These are phyloP conservation scores for Nitzschia sp. DNA, from an alignment of 108 stramenopile genomes.

Conservation along the genomic window DNA sequence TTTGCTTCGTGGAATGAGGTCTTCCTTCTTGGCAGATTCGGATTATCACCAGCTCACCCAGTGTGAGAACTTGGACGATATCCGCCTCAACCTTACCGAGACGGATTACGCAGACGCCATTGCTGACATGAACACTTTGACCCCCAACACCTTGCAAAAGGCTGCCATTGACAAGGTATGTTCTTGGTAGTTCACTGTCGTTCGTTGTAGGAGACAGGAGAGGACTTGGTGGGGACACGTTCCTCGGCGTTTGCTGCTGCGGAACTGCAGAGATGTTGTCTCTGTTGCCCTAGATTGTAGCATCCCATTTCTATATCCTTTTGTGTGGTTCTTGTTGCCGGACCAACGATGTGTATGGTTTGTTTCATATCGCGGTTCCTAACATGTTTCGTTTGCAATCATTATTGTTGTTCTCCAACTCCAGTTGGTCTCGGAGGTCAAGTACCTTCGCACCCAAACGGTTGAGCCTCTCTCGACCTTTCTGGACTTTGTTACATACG, in stretches of 20 bases:
- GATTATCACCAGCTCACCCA: constrained; percentile 95
- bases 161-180: constrained; percentile 86
- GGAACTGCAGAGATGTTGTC: no score
- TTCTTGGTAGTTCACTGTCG: neutral
- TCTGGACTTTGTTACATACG: constrained; percentile 98
- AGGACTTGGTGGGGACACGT: no score
- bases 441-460: constrained; percentile 95
- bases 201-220: no score
- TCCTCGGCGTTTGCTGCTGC: no score
- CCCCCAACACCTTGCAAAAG: constrained; percentile 81
- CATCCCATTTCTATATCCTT: no score
- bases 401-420: no score
- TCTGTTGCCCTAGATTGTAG: no score
- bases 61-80: constrained; percentile 95
- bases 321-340: no score
- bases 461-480: constrained; percentile 95
- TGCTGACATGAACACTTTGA: constrained; percentile 72
- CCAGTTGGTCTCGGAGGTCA: constrained; percentile 95
- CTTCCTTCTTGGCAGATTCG: constrained; percentile 87
- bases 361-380: no score
- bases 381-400: no score
- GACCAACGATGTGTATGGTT: no score
- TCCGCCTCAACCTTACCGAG: constrained; percentile 96
- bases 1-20: constrained; percentile 93
- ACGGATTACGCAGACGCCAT: constrained; percentile 93